A percentile compares a stretch with the other conserved stretches of the same genome.
These are phyloP conservation scores for Rhodotorula kratochvilovae DNA, from an alignment of 768 basidiomycete species.

Conservation along the genomic window DNA sequence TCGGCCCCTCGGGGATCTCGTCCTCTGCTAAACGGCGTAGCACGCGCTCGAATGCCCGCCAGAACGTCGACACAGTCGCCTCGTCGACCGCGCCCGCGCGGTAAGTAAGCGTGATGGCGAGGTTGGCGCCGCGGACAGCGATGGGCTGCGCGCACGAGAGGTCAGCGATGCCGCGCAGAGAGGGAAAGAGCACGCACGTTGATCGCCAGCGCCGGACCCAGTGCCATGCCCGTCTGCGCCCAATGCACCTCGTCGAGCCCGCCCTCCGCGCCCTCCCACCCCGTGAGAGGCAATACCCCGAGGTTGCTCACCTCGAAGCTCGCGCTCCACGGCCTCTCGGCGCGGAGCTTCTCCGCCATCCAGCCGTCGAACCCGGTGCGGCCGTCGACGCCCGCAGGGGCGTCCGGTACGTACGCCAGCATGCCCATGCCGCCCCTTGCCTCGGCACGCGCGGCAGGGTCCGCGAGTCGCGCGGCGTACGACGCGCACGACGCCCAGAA, in stretches of 20 bases:
- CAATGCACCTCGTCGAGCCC: slow-evolving; percentile 9
- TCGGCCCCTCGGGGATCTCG: background rate
- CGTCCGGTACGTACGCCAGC: slow-evolving; percentile 3
- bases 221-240: slow-evolving; percentile 4
- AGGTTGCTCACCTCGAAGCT: slow-evolving; percentile 23
- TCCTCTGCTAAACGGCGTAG: background rate
- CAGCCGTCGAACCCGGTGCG: background rate
- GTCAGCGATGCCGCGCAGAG: no score
- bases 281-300: slow-evolving; percentile 7
- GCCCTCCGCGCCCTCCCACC: slow-evolving; percentile 2
- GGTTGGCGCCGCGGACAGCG: background rate
- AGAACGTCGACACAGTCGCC: background rate
- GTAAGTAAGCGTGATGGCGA: slow-evolving; percentile 6
- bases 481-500: background rate
- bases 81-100: background rate
- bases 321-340: background rate
- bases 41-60: background rate
- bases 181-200: slow-evolving; percentile 17
- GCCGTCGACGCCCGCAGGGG: background rate
- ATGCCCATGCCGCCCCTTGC: slow-evolving; percentile 4
- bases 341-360: background rate
- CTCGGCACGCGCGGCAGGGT: background rate
- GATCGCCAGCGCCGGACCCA: background rate
- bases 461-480: background rate
- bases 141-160: slow-evolving; percentile 10